Evolutionary conservation across 768 basidiomycete genomes (phyloP), one percentile per base, ranked within the genome.

Genomic region (Botryobasidium botryosum): DNA sequence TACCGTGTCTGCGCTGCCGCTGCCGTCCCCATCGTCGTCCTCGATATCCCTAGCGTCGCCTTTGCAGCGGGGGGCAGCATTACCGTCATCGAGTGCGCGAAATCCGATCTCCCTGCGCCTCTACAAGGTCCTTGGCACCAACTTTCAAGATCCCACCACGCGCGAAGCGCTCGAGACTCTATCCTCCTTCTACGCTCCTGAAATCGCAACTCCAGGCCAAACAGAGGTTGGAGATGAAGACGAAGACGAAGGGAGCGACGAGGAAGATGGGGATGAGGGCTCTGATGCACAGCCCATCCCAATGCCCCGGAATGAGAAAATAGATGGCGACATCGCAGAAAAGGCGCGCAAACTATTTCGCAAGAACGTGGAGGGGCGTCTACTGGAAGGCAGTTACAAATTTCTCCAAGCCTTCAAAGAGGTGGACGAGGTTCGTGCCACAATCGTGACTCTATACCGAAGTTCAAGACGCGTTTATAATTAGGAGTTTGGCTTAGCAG

Each of bases 111-210:
- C 86, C n/a, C 62, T 81, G 1, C 70, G 90, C 8, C 64, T 92
- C n/a, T 90, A 87, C 61, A 94, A 94, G 61, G 79, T 91, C 49
- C 66, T 92, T 17, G 77, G 81, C 28, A 79, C 79, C 2, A 79
- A 71, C 40, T 87, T 79, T 47, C 75, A 82, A 23, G 84, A 86
- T 53, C 67, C 73, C 29, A 72, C 77, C 5, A 86, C 84, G 1
- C 67, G 68, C 23, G 82, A 92, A 53, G 88, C 87, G 2, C 64
- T 94, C 10, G 68, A 72, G 37, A 90, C 86, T 0, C 72, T 92
- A 29, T 86, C 87, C 2, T 74, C 79, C 13, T 67, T 87, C 40
- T 96, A 94, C 57, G 66, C 53, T 12, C 51, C 51, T 3, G 25
- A 23, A 17, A 12, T 69, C 63, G 51, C 63, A 65, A 24, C 3